Base-by-base conservation (phyloP, 805 yeast species). In the Metschnikowia cubensis region DNA sequence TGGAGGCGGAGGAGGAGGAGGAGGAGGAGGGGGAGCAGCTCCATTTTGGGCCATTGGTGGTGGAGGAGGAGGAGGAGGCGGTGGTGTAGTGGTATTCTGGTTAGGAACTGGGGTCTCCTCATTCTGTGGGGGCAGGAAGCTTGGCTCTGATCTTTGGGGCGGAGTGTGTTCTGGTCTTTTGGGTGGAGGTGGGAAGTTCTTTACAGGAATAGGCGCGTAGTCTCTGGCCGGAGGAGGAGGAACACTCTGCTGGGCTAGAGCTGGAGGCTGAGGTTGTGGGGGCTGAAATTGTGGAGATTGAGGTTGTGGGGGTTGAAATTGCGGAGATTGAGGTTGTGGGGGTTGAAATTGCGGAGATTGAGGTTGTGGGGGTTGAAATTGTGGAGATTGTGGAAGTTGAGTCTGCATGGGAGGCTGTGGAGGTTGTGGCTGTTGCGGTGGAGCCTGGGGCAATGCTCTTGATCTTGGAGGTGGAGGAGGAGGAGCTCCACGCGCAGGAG, bases 11-110 rank as follows among this genome's bases (percentile, higher is more conserved):
- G 58, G 56, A 3, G 62, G 17, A 17, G 69, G 68, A 6, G 68
- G 69, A 14, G 69, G 45, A 4, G 45, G 45, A 29, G 44, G 44
- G n/a, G n/a, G n/a, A n/a, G n/a, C n/a, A n/a, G 20, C 42, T 15
- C 38, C 14, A 17, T 32, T 42, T 35, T 77, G 77, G 5, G 76
- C 73, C 33, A 47, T 47, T 13, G 55, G 55, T 13, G 55, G 55
- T 4, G 51, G 60, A 40, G 55, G 60, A 25, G 51, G 57, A 29
- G 53, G 53, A 13, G 21, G 35, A 0, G 17, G 25, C 2, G 35
- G 22, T 3, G 22, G 35, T 4, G 35, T 14, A 41, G 3, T 22
- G n/a, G 15, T 31, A 11, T 43, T 47, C 29, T 14, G 25, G 10
- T 40, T 8, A 10, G 29, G 11, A 25, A 25, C 29, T 25, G 29